Evolutionary conservation across 164 flowering plant genomes (phyloP).

Genomic region (Euptelea pleiosperma): DNA sequence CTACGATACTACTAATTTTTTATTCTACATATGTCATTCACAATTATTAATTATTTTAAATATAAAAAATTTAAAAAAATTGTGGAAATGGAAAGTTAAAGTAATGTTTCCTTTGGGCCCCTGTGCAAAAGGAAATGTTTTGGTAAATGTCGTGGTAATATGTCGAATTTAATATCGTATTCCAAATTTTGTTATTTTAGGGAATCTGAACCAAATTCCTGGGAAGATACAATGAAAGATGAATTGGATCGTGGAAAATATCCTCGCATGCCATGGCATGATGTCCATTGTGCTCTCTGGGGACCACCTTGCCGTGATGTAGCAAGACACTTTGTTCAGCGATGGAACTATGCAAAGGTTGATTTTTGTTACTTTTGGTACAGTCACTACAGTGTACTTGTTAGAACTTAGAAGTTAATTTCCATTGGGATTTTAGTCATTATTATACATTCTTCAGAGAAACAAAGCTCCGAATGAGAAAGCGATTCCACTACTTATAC

Average conservation of each 20-base stretch:
- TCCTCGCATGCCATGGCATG: conserved; percentile 99
- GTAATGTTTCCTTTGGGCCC: no score
- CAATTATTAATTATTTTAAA: no score
- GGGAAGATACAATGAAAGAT: conserved; percentile 97
- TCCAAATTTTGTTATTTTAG: conserved; percentile 27
- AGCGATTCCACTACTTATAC: conserved; percentile 93
- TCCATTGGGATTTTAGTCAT: conserved; percentile 4
- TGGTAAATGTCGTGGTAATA: no score
- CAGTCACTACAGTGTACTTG: no score
- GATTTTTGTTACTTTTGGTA: conserved; percentile 2
- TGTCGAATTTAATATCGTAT: background rate
- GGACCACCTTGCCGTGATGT: conserved; percentile 98
- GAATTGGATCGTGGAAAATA: conserved; percentile 80
- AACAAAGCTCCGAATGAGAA: conserved; percentile 94
- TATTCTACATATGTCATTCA: no score
- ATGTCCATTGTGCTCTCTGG: conserved; percentile 99
- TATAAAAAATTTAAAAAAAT: no score
- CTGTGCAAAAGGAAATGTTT: no score
- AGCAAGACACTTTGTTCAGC: conserved; percentile 97
- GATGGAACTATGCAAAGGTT: conserved; percentile 99
- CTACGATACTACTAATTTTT: no score
- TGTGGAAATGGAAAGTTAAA: no score
- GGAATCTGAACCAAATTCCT: conserved; percentile 98
- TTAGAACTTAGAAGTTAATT: background rate
- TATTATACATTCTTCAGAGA: conserved; percentile 51